Evolutionary conservation across 2,329 filamentous ascomycete genomes (phyloP), one percentile per base, ranked within the genome.

Genomic region (Amesomyces nigricolor): DNA sequence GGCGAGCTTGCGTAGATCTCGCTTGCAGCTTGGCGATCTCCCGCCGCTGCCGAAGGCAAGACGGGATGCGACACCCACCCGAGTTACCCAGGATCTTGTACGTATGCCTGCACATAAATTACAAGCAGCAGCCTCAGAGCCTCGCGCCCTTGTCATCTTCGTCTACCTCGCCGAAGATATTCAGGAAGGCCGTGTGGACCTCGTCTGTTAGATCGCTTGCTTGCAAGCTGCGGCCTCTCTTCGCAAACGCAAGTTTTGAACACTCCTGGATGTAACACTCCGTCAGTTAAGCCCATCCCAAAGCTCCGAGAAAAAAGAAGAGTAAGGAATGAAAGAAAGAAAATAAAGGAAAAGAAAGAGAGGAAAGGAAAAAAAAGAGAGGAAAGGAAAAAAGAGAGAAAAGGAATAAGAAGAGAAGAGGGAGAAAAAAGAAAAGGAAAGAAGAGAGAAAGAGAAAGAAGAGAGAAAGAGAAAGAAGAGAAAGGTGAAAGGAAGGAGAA

Each of bases 161-260:
- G 38, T 80, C 80, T 3, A 80, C 78, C 62, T 91, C 88, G 0
- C 90, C 91, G 66, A 96, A 87, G 16, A 96, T 70, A 57, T 84
- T 83, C 65, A 88, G 70, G 70, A 96, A 97, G 0, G 91, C 88
- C 35, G 76, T 76, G 65, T 95, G 87, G 9, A 99, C 88, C 72
- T 96, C 87, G 16, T 94, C 90, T 0, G 92, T 96, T 68, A 99
- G 73, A 71, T 97, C 94, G 63, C 88, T 91, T 0, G 94, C 94
- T 74, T 97, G 94, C 68, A 99, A 73, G 67, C 88, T 90, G 61
- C 94, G 81, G 0, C 94, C 92, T 66, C 86, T 89, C 70, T 91
- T 88, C 64, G 82, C 78, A 72, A 95, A 99, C 0, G 94, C 94
- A 57, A 91, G 75, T 48, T 89, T 81, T 17, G 92, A 96, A 68